Percentiles rank a stretch among this genome's conserved stretches.
phyloP scores from a whole-genome alignment of 805 yeast genomes.

The Lipomyces starkeyi region DNA sequence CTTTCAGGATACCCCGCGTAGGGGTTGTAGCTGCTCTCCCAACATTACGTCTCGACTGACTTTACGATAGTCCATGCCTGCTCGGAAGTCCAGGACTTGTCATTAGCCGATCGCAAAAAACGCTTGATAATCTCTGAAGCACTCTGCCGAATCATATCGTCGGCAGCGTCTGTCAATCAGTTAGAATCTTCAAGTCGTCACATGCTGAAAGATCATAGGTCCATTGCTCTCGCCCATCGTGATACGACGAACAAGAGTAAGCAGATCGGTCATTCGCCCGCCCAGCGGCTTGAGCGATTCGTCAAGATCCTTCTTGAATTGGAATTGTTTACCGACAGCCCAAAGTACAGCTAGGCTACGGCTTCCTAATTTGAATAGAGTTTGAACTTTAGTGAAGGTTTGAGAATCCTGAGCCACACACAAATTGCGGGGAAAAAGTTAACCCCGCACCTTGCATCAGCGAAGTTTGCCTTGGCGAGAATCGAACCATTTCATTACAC shows the following conservation, averaged over 20 bases:
- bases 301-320: conserved; percentile 57
- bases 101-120: conserved; percentile 55
- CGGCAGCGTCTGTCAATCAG: conserved; percentile 61
- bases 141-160: conserved; percentile 81
- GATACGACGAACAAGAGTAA: conserved; percentile 85
- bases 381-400: too few species aligned
- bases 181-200: not conserved
- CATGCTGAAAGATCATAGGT: not conserved
- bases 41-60: too few species aligned
- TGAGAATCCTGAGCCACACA: too few species aligned
- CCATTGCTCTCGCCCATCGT: conserved; percentile 83
- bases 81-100: conserved; percentile 64
- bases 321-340: too few species aligned
- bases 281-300: conserved; percentile 77
- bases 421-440: too few species aligned
- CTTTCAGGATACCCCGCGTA: too few species aligned
- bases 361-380: too few species aligned
- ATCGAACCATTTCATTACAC: too few species aligned
- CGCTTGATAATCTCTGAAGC: conserved; percentile 87
- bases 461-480: too few species aligned
- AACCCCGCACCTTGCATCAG: too few species aligned
- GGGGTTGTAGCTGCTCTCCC: too few species aligned
- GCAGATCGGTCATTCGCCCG: conserved; percentile 93
- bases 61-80: conserved; percentile 89
- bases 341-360: too few species aligned